A percentile compares a stretch with the other conserved stretches of the same genome.
Evolutionary conservation across 2,329 filamentous ascomycete species (phyloP).

Genomic region (Paecilomyces formosus): DNA sequence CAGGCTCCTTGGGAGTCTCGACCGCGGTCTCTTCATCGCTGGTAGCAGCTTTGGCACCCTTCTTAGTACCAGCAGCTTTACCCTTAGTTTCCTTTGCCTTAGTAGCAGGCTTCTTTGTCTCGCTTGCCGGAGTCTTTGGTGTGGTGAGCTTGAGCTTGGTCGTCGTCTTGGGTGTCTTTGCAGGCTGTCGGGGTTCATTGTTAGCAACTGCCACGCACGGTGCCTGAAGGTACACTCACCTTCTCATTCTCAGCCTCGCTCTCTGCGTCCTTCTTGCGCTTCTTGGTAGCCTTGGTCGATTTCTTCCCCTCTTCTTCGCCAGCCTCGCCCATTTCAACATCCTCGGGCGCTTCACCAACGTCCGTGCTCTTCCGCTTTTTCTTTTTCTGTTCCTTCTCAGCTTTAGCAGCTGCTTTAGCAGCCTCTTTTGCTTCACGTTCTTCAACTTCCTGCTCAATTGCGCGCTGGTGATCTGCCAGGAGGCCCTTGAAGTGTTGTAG

Average conservation of each 20-base stretch:
- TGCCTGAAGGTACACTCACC: slow-evolving; percentile 36
- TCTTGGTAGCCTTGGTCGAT: slow-evolving; percentile 53
- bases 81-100: slow-evolving; percentile 50
- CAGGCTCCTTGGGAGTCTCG: slow-evolving; percentile 41
- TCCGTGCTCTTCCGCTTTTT: slow-evolving; percentile 40
- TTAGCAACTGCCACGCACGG: slow-evolving; percentile 17
- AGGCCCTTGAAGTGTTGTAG: slow-evolving; percentile 78
- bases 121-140: slow-evolving; percentile 51
- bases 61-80: slow-evolving; percentile 51
- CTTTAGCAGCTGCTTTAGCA: slow-evolving; percentile 48
- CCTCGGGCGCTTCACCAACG: slow-evolving; percentile 44
- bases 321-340: slow-evolving; percentile 48
- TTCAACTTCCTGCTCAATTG: slow-evolving; percentile 49
- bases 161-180: slow-evolving; percentile 58
- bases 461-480: slow-evolving; percentile 53
- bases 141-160: slow-evolving; percentile 46
- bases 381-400: slow-evolving; percentile 45
- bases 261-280: slow-evolving; percentile 68
- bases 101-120: slow-evolving; percentile 41
- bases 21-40: slow-evolving; percentile 52
- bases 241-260: slow-evolving; percentile 65
- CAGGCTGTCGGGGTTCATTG: slow-evolving; percentile 35
- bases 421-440: slow-evolving; percentile 60
- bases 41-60: slow-evolving; percentile 47
- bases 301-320: slow-evolving; percentile 42